Evolutionary conservation across 371 early-diverging fungal species (phyloP).

Genomic region (Mortierella sp.): DNA sequence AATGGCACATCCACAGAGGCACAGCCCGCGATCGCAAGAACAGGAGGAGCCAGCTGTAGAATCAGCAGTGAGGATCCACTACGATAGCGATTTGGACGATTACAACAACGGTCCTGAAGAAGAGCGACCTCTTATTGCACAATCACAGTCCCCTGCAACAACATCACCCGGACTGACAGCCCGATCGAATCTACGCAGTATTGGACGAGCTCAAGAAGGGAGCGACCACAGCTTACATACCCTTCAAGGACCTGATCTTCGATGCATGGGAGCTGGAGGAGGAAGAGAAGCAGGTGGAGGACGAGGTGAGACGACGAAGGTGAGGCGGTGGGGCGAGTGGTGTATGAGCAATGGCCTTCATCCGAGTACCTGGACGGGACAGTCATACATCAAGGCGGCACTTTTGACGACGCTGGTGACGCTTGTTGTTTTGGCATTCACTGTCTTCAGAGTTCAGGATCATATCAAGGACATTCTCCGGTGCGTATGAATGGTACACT

Average conservation of each 20-base stretch:
- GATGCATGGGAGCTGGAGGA: background rate
- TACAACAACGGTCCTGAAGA: conserved; percentile 5
- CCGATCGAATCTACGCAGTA: background rate
- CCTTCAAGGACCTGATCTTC: conserved; percentile 16
- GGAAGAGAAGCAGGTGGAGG: background rate
- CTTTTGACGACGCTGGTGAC: conserved; percentile 25
- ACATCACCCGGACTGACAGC: background rate
- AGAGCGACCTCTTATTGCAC: conserved; percentile 12
- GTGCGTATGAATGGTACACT: conserved; percentile 17
- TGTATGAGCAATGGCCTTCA: conserved; percentile 36
- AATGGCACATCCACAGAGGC: background rate
- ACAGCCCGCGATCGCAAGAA: background rate
- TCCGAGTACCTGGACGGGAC: conserved; percentile 42
- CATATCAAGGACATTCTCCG: conserved; percentile 57
- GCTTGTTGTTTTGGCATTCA: conserved; percentile 33
- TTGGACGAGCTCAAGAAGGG: conserved; percentile 10
- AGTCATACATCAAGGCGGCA: conserved; percentile 32
- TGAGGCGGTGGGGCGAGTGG: conserved; percentile 35
- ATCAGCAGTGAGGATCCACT: conserved; percentile 34
- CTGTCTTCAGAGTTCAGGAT: conserved; percentile 56
- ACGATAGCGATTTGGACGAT: conserved; percentile 27
- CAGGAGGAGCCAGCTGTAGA: background rate
- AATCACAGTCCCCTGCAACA: background rate
- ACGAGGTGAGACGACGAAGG: background rate
- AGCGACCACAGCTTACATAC: conserved; percentile 38